Conservation (phyloP, 768 basidiomycete genomes). For the Mrakia frigida region DNA sequence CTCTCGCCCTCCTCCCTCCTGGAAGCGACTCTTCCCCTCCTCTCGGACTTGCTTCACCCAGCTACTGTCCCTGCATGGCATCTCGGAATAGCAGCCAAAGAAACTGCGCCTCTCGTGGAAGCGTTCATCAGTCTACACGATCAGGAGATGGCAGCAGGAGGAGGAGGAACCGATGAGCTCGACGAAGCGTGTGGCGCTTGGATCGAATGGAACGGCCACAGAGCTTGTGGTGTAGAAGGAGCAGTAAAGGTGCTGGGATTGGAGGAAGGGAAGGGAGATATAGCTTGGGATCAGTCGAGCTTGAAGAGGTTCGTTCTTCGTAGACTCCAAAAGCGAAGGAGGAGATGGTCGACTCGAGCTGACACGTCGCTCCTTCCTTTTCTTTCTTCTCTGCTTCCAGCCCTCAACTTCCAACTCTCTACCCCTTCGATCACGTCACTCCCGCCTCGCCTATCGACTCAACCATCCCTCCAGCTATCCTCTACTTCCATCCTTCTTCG, state of each 20-base stretch:
- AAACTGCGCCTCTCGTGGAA: conserved; percentile 71
- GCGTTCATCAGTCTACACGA: conserved; percentile 66
- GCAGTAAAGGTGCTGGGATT: conserved; percentile 33
- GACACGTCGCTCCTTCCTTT: conserved; percentile 49
- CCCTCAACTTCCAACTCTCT: conserved; percentile 42
- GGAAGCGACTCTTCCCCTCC: conserved; percentile 42
- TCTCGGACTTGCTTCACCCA: conserved; percentile 39
- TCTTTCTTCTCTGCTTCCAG: not conserved
- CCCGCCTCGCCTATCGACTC: conserved; percentile 45
- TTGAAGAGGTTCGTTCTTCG: conserved; percentile 31
- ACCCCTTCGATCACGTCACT: conserved; percentile 73
- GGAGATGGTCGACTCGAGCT: conserved; percentile 11
- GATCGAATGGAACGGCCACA: conserved; percentile 77
- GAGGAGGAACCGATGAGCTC: too few species aligned
- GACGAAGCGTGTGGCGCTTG: conserved; percentile 50
- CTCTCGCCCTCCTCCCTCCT: conserved; percentile 34
- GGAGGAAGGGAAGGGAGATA: conserved; percentile 38
- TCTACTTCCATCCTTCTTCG: conserved; percentile 68
- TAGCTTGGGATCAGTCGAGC: conserved; percentile 39
- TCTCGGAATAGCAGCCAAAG: conserved; percentile 69
- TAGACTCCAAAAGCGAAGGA: conserved; percentile 36
- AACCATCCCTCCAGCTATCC: conserved; percentile 55
- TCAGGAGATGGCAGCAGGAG: conserved; percentile 49
- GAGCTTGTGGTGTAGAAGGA: conserved; percentile 51
- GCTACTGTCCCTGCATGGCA: conserved; percentile 52